Percentiles rank a stretch among this genome's conserved stretches.
Evolutionary conservation across 805 yeast species (phyloP).

Genomic region (Yarrowia sp.): DNA sequence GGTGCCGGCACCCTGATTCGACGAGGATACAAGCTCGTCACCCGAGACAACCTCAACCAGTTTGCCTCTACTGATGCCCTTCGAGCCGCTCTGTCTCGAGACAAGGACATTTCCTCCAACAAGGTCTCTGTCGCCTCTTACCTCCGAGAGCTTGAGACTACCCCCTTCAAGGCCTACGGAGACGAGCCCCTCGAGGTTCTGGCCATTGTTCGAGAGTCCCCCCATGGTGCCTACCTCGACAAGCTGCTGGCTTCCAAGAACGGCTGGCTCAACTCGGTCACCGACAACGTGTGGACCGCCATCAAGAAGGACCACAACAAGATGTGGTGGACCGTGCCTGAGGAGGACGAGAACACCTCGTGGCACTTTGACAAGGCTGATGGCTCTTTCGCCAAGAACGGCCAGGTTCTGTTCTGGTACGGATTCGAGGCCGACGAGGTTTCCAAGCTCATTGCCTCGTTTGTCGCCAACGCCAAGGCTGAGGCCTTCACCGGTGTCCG

Average conservation of each 20-base stretch:
- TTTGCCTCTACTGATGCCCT: conserved; percentile 60
- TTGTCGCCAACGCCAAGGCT: conserved; percentile 33
- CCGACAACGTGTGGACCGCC: conserved; percentile 87
- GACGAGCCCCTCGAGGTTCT: conserved; percentile 95
- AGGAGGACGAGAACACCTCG: conserved; percentile 82
- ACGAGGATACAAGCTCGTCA: conserved; percentile 85
- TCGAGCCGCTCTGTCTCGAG: conserved; percentile 72
- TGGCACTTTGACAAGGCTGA: conserved; percentile 93
- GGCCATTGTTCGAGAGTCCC: conserved; percentile 67
- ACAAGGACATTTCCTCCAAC: conserved; percentile 68
- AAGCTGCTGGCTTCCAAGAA: conserved; percentile 81
- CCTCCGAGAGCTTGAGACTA: conserved; percentile 62
- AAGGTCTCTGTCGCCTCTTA: conserved; percentile 75
- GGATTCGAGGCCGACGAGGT: conserved; percentile 70
- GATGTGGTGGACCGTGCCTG: conserved; percentile 85
- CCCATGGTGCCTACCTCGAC: conserved; percentile 56
- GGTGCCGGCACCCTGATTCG: conserved; percentile 99
- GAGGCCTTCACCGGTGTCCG: conserved; percentile 16
- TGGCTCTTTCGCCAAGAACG: conserved; percentile 88
- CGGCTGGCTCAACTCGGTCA: conserved; percentile 97
- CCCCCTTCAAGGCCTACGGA: conserved; percentile 72
- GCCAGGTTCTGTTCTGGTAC: conserved; percentile 91
- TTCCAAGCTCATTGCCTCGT: conserved; percentile 58
- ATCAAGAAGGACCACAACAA: conserved; percentile 68
- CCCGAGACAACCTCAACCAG: conserved; percentile 62